phyloP scores from a whole-genome alignment of 1,139 yeast genomes.

The Hemisphaericaspora xylofermentans region DNA sequence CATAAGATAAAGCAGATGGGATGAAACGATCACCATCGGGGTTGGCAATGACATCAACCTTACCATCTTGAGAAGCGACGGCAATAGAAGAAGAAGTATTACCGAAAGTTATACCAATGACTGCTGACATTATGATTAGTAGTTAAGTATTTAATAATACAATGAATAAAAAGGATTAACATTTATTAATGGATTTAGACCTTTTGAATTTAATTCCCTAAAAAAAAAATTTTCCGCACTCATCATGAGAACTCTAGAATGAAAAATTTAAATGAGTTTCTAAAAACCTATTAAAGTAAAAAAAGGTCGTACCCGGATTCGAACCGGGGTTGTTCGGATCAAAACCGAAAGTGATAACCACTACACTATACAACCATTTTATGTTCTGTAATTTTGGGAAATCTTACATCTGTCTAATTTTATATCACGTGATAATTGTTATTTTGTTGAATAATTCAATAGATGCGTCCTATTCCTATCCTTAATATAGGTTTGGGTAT shows the following conservation, averaged over 20 bases:
- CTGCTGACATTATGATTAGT: constrained; percentile 39
- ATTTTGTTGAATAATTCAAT: not conserved
- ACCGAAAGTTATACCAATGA: constrained; percentile 95
- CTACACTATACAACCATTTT: constrained; percentile 32
- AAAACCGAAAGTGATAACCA: constrained; percentile 53
- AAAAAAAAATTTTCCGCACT: not conserved
- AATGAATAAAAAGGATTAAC: not conserved
- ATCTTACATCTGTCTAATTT: not conserved
- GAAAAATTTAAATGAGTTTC: not conserved
- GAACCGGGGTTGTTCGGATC: constrained; percentile 91
- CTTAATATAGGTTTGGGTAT: no score
- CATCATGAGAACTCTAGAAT: no score
- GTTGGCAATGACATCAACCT: constrained; percentile 96
- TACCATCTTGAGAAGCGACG: constrained; percentile 81
- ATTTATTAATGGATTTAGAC: not conserved
- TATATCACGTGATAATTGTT: not conserved
- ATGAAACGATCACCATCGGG: constrained; percentile 99
- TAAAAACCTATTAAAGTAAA: no score
- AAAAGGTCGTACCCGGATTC: constrained; percentile 90
- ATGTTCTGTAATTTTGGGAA: not conserved
- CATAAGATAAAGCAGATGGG: constrained; percentile 89
- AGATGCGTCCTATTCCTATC: no score
- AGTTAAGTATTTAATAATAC: not conserved
- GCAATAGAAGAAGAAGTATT: constrained; percentile 96
- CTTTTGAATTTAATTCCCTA: not conserved